A percentile compares a stretch with the other conserved stretches of the same genome.
Evolutionary conservation across 208 protist genomes (phyloP).

Genomic region (Trypanosomatidae sp.): DNA sequence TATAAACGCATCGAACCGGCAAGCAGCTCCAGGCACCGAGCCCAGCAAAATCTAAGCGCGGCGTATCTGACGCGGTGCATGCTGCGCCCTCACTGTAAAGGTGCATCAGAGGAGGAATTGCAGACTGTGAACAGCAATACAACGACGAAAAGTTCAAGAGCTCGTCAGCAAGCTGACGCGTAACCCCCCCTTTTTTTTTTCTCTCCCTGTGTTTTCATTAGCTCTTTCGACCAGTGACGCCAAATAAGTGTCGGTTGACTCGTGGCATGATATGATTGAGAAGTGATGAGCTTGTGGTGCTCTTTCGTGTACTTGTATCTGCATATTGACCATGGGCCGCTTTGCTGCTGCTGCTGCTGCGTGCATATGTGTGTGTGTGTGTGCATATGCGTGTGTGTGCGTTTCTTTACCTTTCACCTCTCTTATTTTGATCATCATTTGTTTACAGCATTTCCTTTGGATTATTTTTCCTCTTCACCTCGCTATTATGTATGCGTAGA

Average conservation of each 20-base stretch:
- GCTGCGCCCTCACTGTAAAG: background rate
- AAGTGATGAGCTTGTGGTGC: background rate
- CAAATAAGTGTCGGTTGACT: background rate
- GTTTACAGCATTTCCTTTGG: background rate
- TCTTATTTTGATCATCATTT: background rate
- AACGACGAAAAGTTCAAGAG: background rate
- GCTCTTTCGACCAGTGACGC: background rate
- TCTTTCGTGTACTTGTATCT: background rate
- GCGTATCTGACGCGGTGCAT: background rate
- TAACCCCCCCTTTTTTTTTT: background rate
- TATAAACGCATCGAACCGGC: background rate
- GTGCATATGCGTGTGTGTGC: background rate
- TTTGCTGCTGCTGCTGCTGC: background rate
- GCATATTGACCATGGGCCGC: background rate
- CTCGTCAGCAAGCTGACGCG: background rate
- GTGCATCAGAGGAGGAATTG: background rate
- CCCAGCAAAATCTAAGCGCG: background rate
- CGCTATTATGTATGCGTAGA: conserved; percentile 2
- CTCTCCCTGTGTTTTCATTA: background rate
- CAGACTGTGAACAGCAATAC: background rate
- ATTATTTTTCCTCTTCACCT: background rate
- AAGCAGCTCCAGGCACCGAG: background rate
- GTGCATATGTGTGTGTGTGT: background rate
- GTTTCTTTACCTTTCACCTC: background rate
- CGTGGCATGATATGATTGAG: background rate